Evolutionary conservation across 148 eudicot genomes (phyloP), one percentile per base, ranked within the genome.

Genomic region (Tetragonia tetragonoides): DNA sequence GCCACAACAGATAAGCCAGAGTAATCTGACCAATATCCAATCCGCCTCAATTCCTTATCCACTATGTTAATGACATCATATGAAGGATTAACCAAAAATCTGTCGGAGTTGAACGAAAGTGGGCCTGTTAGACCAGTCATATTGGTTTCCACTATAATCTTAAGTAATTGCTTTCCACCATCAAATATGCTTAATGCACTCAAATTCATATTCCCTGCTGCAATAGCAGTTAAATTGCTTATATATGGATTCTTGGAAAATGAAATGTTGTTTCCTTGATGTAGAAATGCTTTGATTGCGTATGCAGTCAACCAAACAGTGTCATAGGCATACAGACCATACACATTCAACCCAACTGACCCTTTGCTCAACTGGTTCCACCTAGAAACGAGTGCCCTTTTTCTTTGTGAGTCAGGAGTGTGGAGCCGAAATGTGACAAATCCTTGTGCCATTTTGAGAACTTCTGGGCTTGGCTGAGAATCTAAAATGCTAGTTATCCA

Each of bases 401-500:
- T 92, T 76, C 46, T 81, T 70, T 75, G 69, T 1, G 97, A 89
- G 18, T 87, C 79, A 46, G 90, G 89, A 38, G 87, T 86, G 67
- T 90, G 91, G 10, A 42, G 87, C 11, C 97, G 90, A 66, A 87
- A 82, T 10, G 97, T 86, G 72, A 92, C 56, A 38, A 85, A 83
- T 46, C 97, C 97, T 76, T 85, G 87, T 64, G 79, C 39, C 28
- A 75, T 68, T 16, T 69, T 70, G 20, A 47, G 39, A 4, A 67
- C 24, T 16, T 82, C 72, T 18, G 74, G 81, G 7, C 24, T 41
- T 0, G 68, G 79, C 14, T 78, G 57, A 38, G 88, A 81, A 83
- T 94, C 98, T 78, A 94, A 68, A 44, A 83, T 60, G 63, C 84
- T 84, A 18, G 93, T 82, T 5, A 94, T 80, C 97, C 95, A 90